A percentile compares a stretch with the other conserved stretches of the same genome.
These are phyloP conservation scores for Gossypium davidsonii DNA, from an alignment of 441 rosid species.

Conservation along the genomic window DNA sequence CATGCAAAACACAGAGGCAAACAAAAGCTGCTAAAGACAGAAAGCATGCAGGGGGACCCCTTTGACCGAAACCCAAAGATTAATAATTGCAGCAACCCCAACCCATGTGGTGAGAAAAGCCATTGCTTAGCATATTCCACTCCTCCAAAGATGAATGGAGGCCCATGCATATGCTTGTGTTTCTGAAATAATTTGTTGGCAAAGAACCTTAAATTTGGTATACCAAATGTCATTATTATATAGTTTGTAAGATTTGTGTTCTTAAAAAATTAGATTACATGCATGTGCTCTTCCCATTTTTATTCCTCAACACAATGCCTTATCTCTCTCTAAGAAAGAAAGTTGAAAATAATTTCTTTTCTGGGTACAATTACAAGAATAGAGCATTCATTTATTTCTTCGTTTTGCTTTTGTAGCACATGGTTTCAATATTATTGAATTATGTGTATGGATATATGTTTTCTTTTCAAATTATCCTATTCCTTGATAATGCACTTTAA, in stretches of 20 bases:
- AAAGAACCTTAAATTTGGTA: neutral
- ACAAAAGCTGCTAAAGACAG: slow-evolving; percentile 15
- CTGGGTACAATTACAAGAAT: neutral
- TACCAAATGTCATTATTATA: neutral
- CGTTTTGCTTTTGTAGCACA: neutral
- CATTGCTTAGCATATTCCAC: neutral
- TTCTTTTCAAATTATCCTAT: neutral
- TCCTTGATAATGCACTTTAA: neutral
- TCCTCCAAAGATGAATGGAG: slow-evolving; percentile 1
- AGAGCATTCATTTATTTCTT: slow-evolving; percentile 1
- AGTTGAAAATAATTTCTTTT: no score
- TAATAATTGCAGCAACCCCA: slow-evolving; percentile 14
- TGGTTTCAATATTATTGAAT: slow-evolving; percentile 6
- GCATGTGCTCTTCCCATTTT: neutral
- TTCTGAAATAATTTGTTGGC: neutral
- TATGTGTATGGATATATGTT: neutral
- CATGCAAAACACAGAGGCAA: neutral
- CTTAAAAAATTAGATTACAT: neutral
- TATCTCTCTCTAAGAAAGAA: neutral
- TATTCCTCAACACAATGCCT: neutral
- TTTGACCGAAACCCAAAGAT: neutral
- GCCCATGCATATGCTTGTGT: slow-evolving; percentile 13
- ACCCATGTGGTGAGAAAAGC: slow-evolving; percentile 26
- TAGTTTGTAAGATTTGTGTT: neutral
- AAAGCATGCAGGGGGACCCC: slow-evolving; percentile 5